Conservation (phyloP, 2,329 filamentous ascomycete genomes). For the Thermomyces lanuginosus region DNA sequence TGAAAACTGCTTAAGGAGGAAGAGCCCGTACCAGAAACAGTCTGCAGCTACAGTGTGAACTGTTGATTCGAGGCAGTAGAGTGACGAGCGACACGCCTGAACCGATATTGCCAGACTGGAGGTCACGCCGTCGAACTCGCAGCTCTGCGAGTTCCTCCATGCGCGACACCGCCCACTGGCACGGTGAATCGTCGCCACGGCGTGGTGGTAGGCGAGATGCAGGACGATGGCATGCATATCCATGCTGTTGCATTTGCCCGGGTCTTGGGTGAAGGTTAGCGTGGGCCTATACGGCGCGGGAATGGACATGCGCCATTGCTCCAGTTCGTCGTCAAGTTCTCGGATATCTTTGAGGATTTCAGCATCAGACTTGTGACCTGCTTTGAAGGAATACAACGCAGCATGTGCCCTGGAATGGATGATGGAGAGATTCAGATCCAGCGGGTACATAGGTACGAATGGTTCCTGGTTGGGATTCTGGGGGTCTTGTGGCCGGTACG, state of each 20-base stretch:
- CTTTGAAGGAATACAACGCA: conserved; percentile 35
- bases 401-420: conserved; percentile 37
- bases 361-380: conserved; percentile 36
- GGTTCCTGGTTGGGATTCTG: conserved; percentile 6
- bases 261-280: conserved; percentile 27
- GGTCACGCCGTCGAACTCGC: conserved; percentile 31
- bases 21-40: conserved; percentile 33
- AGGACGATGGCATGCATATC: conserved; percentile 35
- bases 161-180: conserved; percentile 37
- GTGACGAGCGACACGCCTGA: conserved; percentile 40
- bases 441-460: conserved; percentile 24
- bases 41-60: conserved; percentile 30
- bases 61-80: conserved; percentile 33
- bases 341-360: conserved; percentile 40
- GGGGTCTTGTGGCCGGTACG: conserved; percentile 6
- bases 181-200: conserved; percentile 39
- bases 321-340: conserved; percentile 41
- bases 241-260: conserved; percentile 15
- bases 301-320: conserved; percentile 37
- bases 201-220: conserved; percentile 40
- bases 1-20: conserved; percentile 10
- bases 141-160: conserved; percentile 20
- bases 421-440: conserved; percentile 34
- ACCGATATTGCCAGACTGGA: conserved; percentile 39
- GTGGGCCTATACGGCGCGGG: conserved; percentile 31